Percentiles rank a stretch among this genome's conserved stretches.
phyloP scores from a whole-genome alignment of 2,329 filamentous ascomycete species.

The Pezicula neosporulosa region DNA sequence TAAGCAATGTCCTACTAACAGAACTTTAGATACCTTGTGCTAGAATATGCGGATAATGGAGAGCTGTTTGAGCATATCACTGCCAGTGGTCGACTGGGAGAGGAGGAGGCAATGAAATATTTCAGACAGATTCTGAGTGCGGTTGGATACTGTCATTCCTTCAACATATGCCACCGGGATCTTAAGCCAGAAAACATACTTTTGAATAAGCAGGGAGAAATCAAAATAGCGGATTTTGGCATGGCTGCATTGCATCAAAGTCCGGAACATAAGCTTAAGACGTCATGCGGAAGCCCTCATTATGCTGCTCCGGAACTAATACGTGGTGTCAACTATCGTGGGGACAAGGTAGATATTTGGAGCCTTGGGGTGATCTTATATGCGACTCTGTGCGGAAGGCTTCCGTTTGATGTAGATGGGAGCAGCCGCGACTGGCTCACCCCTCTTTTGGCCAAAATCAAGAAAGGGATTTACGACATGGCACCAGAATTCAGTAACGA shows the following conservation, averaged over 20 bases:
- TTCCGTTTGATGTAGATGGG: conserved; percentile 70
- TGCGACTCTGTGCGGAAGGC: conserved; percentile 76
- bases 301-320: conserved; percentile 95
- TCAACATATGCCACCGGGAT: conserved; percentile 94
- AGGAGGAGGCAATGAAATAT: conserved; percentile 77
- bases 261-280: conserved; percentile 72
- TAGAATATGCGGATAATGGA: conserved; percentile 83
- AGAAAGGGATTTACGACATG: conserved; percentile 58
- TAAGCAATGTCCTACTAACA: conserved; percentile 18
- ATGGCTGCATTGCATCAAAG: conserved; percentile 93
- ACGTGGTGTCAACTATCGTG: conserved; percentile 71
- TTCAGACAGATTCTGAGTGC: conserved; percentile 94
- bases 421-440: conserved; percentile 38
- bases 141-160: conserved; percentile 86
- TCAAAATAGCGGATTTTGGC: conserved; percentile 96
- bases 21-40: conserved; percentile 76
- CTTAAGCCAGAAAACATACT: conserved; percentile 97
- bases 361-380: conserved; percentile 89
- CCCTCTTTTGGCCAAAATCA: conserved; percentile 58
- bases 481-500: conserved; percentile 61
- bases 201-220: conserved; percentile 67
- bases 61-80: conserved; percentile 78
- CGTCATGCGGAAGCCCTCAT: conserved; percentile 93
- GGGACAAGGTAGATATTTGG: conserved; percentile 89
- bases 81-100: conserved; percentile 65